Percentiles rank a stretch among this genome's conserved stretches.
Evolutionary conservation across 805 yeast species (phyloP).

Genomic region (Priceomyces fermenticarens): DNA sequence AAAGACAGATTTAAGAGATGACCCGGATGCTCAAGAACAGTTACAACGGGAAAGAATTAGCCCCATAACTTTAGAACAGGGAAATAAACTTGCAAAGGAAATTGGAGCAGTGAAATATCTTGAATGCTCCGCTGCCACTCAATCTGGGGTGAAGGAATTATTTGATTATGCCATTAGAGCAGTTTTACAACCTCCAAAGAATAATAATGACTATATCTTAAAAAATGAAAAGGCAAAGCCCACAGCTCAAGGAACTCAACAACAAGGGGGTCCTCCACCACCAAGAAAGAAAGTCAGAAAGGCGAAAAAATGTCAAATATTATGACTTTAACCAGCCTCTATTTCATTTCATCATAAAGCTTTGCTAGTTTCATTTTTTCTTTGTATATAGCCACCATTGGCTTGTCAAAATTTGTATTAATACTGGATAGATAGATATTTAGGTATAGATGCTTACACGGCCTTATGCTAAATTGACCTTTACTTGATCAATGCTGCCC

Average conservation of each 20-base stretch:
- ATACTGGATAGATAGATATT: conserved; percentile 2
- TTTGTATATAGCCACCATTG: not conserved
- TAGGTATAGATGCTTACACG: conserved; percentile 1
- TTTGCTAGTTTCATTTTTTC: too few species aligned
- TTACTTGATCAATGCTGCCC: conserved; percentile 49
- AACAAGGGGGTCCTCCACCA: conserved; percentile 6
- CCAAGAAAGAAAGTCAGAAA: conserved; percentile 28
- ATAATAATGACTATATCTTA: conserved; percentile 12
- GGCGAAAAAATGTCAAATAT: conserved; percentile 39
- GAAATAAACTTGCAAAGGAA: conserved; percentile 63
- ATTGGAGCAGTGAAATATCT: conserved; percentile 70
- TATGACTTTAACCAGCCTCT: conserved; percentile 15
- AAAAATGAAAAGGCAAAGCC: conserved; percentile 3
- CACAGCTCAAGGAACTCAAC: not conserved
- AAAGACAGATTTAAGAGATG: conserved; percentile 83
- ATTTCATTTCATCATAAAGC: conserved; percentile 1
- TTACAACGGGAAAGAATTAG: conserved; percentile 58
- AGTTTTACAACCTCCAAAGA: conserved; percentile 52
- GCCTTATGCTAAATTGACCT: not conserved
- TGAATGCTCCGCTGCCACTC: conserved; percentile 91
- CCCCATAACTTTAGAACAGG: conserved; percentile 64
- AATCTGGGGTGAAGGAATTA: conserved; percentile 78
- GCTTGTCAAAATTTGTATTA: conserved; percentile 1
- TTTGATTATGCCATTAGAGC: conserved; percentile 79
- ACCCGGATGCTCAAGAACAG: conserved; percentile 68